A percentile compares a stretch with the other conserved stretches of the same genome.
Conservation (phyloP, 2,329 filamentous ascomycete genomes). For the Aspergillus carbonarius region DNA sequence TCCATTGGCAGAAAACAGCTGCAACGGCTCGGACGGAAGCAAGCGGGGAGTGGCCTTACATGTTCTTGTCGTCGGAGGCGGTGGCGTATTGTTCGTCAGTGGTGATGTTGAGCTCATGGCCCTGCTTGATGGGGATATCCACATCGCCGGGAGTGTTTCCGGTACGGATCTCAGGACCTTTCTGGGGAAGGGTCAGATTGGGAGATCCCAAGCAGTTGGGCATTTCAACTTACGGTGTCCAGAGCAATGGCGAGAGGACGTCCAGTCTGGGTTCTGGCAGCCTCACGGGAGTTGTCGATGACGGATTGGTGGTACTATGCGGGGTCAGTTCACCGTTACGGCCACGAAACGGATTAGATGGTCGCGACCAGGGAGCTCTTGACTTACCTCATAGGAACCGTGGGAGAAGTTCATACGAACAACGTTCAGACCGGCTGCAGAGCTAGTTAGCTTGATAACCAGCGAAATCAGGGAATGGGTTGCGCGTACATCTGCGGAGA, state of each 20-base stretch:
- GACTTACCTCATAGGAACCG: conserved; percentile 71
- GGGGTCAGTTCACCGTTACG: not conserved
- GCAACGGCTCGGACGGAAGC: not conserved
- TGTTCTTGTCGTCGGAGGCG: conserved; percentile 82
- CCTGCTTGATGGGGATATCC: conserved; percentile 78
- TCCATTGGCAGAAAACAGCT: not conserved
- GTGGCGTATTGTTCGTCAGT: conserved; percentile 92
- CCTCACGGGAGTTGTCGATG: conserved; percentile 90
- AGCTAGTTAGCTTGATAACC: conserved; percentile 17
- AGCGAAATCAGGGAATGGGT: conserved; percentile 4
- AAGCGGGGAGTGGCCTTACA: conserved; percentile 58
- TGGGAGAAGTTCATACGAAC: conserved; percentile 99
- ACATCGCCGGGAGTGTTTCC: conserved; percentile 69
- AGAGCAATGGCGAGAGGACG: conserved; percentile 95
- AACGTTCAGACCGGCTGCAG: conserved; percentile 81
- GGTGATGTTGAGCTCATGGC: conserved; percentile 88
- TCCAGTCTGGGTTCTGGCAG: conserved; percentile 73
- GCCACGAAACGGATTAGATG: not conserved
- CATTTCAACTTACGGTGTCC: conserved; percentile 64
- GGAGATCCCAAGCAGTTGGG: not conserved
- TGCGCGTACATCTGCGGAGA: conserved; percentile 65
- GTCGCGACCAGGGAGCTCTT: conserved; percentile 5
- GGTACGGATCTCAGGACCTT: conserved; percentile 85
- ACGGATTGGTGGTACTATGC: conserved; percentile 90
- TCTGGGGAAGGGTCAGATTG: conserved; percentile 43